A percentile compares a stretch with the other conserved stretches of the same genome.
phyloP scores from a whole-genome alignment of 208 protist genomes.

The Herpetomonas muscarum region DNA sequence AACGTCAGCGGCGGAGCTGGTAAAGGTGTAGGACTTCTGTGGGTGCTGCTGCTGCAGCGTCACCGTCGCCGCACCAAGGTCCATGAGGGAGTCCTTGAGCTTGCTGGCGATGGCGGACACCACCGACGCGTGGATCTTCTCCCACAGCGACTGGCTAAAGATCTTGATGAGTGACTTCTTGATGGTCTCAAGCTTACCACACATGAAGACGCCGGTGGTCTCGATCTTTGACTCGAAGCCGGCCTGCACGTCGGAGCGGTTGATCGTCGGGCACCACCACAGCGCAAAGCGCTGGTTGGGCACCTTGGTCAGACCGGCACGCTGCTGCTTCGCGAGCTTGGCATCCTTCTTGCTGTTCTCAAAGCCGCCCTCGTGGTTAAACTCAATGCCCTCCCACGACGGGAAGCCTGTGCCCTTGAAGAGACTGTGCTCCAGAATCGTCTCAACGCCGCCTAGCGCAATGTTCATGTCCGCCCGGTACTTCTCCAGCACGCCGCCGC shows the following conservation, averaged over 20 bases:
- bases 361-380: conserved; percentile 98
- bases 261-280: conserved; percentile 99
- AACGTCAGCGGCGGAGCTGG: conserved; percentile 94
- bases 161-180: conserved; percentile 99
- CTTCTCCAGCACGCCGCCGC: conserved; percentile 99
- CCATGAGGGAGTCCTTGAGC: conserved; percentile 97
- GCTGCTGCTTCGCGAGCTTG: conserved; percentile 99
- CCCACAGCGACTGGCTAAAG: conserved; percentile 99
- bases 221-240: conserved; percentile 99
- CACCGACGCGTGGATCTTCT: conserved; percentile 99
- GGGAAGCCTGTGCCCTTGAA: conserved; percentile 99
- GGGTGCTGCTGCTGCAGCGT: conserved; percentile 98
- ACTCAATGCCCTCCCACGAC: conserved; percentile 99
- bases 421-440: conserved; percentile 99
- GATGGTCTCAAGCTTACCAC: conserved; percentile 99
- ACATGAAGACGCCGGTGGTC: conserved; percentile 99
- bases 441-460: conserved; percentile 99
- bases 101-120: conserved; percentile 99
- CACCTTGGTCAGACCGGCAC: conserved; percentile 99
- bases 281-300: conserved; percentile 99
- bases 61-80: conserved; percentile 98
- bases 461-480: conserved; percentile 99
- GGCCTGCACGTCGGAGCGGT: conserved; percentile 99
- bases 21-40: conserved; percentile 91
- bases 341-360: conserved; percentile 99